phyloP scores from a whole-genome alignment of 129 eudicot genomes.

The Artemisia tridentata region DNA sequence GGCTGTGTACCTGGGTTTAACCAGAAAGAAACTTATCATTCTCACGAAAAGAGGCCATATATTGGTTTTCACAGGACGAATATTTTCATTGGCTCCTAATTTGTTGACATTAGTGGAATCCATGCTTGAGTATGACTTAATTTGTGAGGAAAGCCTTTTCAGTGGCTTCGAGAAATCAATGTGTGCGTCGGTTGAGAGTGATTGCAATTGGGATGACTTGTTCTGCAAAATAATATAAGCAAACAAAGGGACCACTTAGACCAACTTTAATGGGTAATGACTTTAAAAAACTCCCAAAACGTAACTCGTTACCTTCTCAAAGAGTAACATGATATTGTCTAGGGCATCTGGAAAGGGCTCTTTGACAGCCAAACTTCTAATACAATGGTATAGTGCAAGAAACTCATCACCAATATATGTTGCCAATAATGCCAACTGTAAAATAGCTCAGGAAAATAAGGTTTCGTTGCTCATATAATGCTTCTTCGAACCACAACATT shows the following conservation, averaged over 20 bases:
- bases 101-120: slow-evolving; percentile 34
- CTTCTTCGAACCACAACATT: background rate
- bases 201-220: slow-evolving; percentile 54
- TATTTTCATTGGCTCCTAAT: slow-evolving; percentile 33
- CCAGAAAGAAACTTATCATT: slow-evolving; percentile 71
- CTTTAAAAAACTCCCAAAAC: no score
- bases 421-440: slow-evolving; percentile 90
- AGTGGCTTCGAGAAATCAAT: slow-evolving; percentile 68
- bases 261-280: background rate
- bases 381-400: slow-evolving; percentile 86
- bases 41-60: slow-evolving; percentile 82
- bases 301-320: slow-evolving; percentile 64
- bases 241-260: slow-evolving; percentile 2
- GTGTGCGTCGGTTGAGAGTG: slow-evolving; percentile 49
- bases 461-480: slow-evolving; percentile 3
- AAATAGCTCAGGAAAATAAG: slow-evolving; percentile 28
- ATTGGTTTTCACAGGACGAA: slow-evolving; percentile 35
- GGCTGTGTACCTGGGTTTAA: slow-evolving; percentile 54
- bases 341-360: slow-evolving; percentile 96
- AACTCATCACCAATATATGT: slow-evolving; percentile 77
- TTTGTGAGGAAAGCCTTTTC: slow-evolving; percentile 39
- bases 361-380: slow-evolving; percentile 85
- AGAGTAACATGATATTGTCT: slow-evolving; percentile 77
- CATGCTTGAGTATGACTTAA: slow-evolving; percentile 36
- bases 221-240: slow-evolving; percentile 57